Evolutionary conservation across 306 rosid genomes (phyloP), one percentile per base, ranked within the genome.

Genomic region (Astragalus membranaceus): DNA sequence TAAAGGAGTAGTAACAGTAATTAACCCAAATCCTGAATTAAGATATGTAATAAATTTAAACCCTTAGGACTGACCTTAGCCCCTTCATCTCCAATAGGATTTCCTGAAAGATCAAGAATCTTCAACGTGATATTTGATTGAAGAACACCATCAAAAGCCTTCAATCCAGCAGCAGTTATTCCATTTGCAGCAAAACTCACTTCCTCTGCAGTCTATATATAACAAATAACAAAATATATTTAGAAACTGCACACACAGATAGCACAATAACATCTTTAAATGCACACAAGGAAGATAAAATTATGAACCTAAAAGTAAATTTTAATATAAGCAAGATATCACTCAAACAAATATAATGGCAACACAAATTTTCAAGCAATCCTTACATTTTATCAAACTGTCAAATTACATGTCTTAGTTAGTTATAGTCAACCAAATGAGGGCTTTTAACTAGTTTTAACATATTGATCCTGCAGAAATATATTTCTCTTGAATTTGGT

Each of bases 171-270:
- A 6, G 87, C 96, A 47, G 99, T 94, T 82, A 94, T 88, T 80
- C 99, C 99, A 71, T 94, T 94, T 64, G 97, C 96, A 75, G 97
- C 93, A 85, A 94, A 91, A 80, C 87, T 91, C 60, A 88, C 92
- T 80, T 86, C 99, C 85, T 94, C 97, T 56, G 83, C 97, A 61
- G 83, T 86, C 98, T 94, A 74, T 37, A 76, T 41, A 80, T 10
- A 88, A 73, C 41, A 80, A 30, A 83, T 8, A 56, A 73, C 41
- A 73, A 30, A 50, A 59, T 30, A 64, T 64, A 71, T 60, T 47
- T 35, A 52, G 57, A 67, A 69, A 41, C 41, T 47, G 71, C 67
- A 60, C 70, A 78, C 14, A 36, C 36, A 54, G 46, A 52, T 23
- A 32, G 52, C 60, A 61, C 5, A 55, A 71, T 47, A 72, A 33